Evolutionary conservation across 2,329 filamentous ascomycete species (phyloP).

Genomic region (Hypoxylon sp.): DNA sequence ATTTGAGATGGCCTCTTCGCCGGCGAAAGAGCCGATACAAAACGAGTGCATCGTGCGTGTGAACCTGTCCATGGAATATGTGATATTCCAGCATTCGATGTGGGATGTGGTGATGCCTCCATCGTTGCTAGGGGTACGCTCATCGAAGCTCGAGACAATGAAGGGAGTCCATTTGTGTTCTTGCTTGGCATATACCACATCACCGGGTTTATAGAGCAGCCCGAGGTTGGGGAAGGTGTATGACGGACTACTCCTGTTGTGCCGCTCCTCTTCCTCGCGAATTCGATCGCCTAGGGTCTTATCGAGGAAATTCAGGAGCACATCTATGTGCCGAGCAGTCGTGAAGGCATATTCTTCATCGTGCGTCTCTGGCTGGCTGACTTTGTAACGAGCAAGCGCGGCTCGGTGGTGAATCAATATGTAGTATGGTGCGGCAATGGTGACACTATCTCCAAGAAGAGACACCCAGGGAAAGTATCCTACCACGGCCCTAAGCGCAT

Average conservation of each 20-base stretch:
- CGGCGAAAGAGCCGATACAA: constrained; percentile 58
- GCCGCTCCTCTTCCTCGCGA: constrained; percentile 59
- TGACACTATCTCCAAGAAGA: constrained; percentile 56
- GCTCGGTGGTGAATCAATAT: constrained; percentile 64
- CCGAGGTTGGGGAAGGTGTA: constrained; percentile 64
- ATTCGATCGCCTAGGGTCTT: constrained; percentile 57
- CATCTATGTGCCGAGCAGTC: constrained; percentile 62
- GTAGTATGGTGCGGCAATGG: constrained; percentile 62
- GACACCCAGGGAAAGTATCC: constrained; percentile 63
- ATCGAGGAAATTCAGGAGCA: constrained; percentile 62
- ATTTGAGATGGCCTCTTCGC: constrained; percentile 61
- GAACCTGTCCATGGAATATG: constrained; percentile 55
- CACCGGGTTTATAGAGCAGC: constrained; percentile 63
- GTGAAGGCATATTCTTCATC: constrained; percentile 58
- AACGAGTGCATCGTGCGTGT: constrained; percentile 58
- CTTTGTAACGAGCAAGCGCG: constrained; percentile 60
- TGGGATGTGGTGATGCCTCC: constrained; percentile 33
- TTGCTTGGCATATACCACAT: constrained; percentile 60
- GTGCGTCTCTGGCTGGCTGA: constrained; percentile 60
- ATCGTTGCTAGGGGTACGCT: background rate
- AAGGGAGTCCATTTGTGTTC: constrained; percentile 60
- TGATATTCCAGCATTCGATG: constrained; percentile 62
- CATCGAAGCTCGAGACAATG: constrained; percentile 57
- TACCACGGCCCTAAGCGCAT: constrained; percentile 64
- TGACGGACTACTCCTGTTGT: constrained; percentile 56